Base-by-base conservation (phyloP, 2,329 filamentous ascomycete genomes). In the Clarireedia hainanense region DNA sequence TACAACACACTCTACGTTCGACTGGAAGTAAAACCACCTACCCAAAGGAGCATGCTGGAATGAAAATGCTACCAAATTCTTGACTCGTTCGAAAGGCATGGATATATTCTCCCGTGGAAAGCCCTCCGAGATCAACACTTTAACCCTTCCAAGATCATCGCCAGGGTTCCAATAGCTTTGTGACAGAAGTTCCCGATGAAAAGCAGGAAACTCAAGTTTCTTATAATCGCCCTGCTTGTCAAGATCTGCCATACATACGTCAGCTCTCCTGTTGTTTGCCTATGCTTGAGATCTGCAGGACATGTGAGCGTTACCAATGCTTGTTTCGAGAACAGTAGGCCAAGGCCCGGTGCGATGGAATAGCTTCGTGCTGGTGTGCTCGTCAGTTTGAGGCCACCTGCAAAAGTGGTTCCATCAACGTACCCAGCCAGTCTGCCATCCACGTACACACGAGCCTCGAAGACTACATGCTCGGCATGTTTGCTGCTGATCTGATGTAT, bases 1-100 rank as follows among this genome's bases (percentile, higher is more conserved):
- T 50, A 17, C 58, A 39, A 6, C 51, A 24, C 42, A 40, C 30
- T 27, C 5, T 40, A 50, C 14, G 20, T n/a, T 26, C 10, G 17
- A 42, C 14, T 40, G 23, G 6, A 6, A 39, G 27, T 34, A 34
- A 4, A 34, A 4, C 30, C 10, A 71, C 76, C 62, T 73, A 92
- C 89, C 79, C 54, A 88, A 72, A 1, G 90, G 89, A 36, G 88
- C 90, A 74, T 94, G 88, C 66, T 94, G 88, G 64, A 95, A 95
- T 1, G 89, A 85, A 70, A 95, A 94, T 14, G 80, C 80, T 24
- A 91, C 80, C 46, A 90, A 71, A 64, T 91, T 89, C 66, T 85
- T 87, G 59, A 88, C 74, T 42, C 83, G 75, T 63, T 89, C 83
- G 61, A 88, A 81, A 0, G 81, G 79, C 43, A 74, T 70, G 2